A percentile compares a stretch with the other conserved stretches of the same genome.
Conservation (phyloP, 768 basidiomycete genomes). For the Leccinum variicolor region DNA sequence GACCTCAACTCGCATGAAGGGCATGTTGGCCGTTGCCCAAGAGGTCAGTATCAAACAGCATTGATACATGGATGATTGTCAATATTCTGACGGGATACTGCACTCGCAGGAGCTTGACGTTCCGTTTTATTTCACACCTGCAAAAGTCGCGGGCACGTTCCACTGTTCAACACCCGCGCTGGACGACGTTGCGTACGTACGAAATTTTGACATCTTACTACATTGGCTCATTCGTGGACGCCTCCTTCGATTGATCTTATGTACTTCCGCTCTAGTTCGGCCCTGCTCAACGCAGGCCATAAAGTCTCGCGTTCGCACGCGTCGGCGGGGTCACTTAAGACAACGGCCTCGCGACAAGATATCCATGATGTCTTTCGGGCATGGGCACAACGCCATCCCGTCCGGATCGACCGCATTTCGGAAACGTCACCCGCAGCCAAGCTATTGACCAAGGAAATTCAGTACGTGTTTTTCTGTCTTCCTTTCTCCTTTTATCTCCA, state of each 20-base stretch:
- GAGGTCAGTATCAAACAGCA: conserved; percentile 54
- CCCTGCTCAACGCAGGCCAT: conserved; percentile 83
- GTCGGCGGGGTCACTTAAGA: conserved; percentile 85
- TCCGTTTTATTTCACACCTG: conserved; percentile 88
- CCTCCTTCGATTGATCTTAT: neutral
- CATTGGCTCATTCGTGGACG: neutral
- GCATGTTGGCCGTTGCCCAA: conserved; percentile 89
- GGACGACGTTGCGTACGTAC: conserved; percentile 67
- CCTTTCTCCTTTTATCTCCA: neutral
- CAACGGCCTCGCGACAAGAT: conserved; percentile 66
- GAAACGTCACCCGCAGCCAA: conserved; percentile 64
- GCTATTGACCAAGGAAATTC: conserved; percentile 67
- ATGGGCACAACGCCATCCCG: conserved; percentile 81
- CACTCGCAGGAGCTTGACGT: conserved; percentile 60
- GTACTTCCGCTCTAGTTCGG: conserved; percentile 54
- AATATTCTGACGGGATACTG: neutral
- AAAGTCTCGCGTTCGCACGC: conserved; percentile 90
- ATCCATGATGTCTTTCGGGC: conserved; percentile 81
- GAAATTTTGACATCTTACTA: neutral
- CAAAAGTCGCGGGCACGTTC: conserved; percentile 75
- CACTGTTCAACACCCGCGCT: conserved; percentile 77
- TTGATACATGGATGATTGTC: neutral
- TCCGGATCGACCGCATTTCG: conserved; percentile 79
- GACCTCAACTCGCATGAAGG: conserved; percentile 83
- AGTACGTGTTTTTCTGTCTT: conserved; percentile 40